A percentile compares a stretch with the other conserved stretches of the same genome.
phyloP scores from a whole-genome alignment of 2,329 filamentous ascomycete species.

The Conoideocrella luteorostrata region DNA sequence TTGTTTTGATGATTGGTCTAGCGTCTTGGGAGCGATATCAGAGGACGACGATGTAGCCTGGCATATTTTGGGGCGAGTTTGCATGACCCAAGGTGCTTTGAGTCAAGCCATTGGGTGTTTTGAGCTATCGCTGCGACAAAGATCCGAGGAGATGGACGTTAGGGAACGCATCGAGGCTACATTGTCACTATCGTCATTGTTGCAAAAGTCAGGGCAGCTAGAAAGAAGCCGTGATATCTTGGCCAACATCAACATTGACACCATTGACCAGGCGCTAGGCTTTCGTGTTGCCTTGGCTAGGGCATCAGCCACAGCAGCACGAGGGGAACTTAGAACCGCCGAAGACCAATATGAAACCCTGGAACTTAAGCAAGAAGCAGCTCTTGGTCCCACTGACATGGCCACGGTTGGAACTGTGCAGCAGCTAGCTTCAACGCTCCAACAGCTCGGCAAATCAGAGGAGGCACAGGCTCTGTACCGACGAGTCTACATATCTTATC shows the following conservation, averaged over 20 bases:
- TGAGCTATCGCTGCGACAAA: constrained; percentile 15
- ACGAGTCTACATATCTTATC: constrained; percentile 19
- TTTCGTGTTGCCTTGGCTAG: constrained; percentile 18
- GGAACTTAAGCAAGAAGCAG: constrained; percentile 17
- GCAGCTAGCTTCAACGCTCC: constrained; percentile 17
- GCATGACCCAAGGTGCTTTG: constrained; percentile 19
- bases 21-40: constrained; percentile 10
- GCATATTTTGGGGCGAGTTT: constrained; percentile 27
- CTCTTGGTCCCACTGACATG: constrained; percentile 16
- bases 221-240: constrained; percentile 16
- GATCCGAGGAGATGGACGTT: constrained; percentile 7
- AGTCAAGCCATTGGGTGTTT: constrained; percentile 21
- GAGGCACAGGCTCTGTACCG: constrained; percentile 19
- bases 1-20: constrained; percentile 20
- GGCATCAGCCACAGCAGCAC: constrained; percentile 15
- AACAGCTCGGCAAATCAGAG: constrained; percentile 17
- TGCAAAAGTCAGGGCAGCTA: constrained; percentile 14
- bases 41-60: constrained; percentile 30
- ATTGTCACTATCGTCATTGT: constrained; percentile 15
- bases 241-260: constrained; percentile 14
- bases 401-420: constrained; percentile 19
- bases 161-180: constrained; percentile 17
- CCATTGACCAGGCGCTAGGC: constrained; percentile 16
- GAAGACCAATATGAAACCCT: constrained; percentile 16
- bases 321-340: constrained; percentile 15